Base-by-base conservation (phyloP, 345 rosid species). In the Luvunga scandens region DNA sequence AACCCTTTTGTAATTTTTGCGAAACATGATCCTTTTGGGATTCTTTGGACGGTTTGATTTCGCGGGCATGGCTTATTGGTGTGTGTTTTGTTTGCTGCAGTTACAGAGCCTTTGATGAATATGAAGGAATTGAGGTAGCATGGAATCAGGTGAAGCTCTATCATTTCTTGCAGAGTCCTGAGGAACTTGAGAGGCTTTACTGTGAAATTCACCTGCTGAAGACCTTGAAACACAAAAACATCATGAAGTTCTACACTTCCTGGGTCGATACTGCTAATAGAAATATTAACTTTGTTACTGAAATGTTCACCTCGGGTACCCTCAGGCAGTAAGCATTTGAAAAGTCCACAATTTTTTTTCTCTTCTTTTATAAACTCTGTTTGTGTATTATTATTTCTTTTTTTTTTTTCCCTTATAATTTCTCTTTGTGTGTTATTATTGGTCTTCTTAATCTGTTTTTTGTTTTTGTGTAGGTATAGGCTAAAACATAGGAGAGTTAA, bases 101-200 rank as follows among this genome's bases (percentile, higher is more conserved):
- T 33, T 97, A 90, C 48, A 91, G 89, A 85, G 98, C 90, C 2
- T 90, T 97, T 79, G 98, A 94, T 82, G 97, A 97, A 85, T 96
- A 91, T 53, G 92, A 88, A 80, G 98, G 98, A 42, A 90, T 94
- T 75, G 98, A 96, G 77, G 98, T 97, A 39, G 98, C 99, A 25
- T 97, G 99, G 99, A 97, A 97, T 81, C 98, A 93, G 82, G 98
- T 97, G 75, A 97, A 93, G 91, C 94, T 97, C 75, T 86, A 91
- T 42, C 91, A 97, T 85, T 97, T 92, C 88, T 80, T 94, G 9
- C 95, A 88, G 72, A 92, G 93, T 59, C 97, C 98, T 57, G 93
- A 94, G 75, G 97, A 90, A 73, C 91, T 97, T 13, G 97, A 94
- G 82, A 92, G 95, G 78, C 92, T 96, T 30, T 93, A 91, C 87